phyloP scores from a whole-genome alignment of 148 eudicot genomes.

The Bassia scoparia region DNA sequence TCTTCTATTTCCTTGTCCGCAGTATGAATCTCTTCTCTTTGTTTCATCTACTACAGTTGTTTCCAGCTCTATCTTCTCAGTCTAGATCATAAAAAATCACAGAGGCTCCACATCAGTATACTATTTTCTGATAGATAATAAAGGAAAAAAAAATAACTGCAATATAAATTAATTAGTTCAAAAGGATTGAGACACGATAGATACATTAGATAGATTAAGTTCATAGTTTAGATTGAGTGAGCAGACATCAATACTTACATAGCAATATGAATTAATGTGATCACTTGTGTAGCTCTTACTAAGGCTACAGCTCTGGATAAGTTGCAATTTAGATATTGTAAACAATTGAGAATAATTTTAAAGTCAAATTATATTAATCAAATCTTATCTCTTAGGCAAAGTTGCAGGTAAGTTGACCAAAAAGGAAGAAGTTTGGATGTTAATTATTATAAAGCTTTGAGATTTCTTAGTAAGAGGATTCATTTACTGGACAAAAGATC shows the following conservation, averaged over 20 bases:
- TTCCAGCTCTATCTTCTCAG: slow-evolving; percentile 93
- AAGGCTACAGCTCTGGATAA: too few relatives aligned
- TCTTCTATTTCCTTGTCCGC: slow-evolving; percentile 85
- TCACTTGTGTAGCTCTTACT: too few relatives aligned
- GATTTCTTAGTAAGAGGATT: background rate
- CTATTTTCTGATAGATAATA: background rate
- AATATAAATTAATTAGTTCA: slow-evolving; percentile 10
- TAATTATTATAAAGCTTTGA: background rate
- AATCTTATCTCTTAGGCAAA: too few relatives aligned
- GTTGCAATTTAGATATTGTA: too few relatives aligned
- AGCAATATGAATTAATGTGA: too few relatives aligned
- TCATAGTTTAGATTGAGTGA: too few relatives aligned
- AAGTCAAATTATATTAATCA: too few relatives aligned
- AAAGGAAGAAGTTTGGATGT: too few relatives aligned
- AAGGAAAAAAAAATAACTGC: background rate
- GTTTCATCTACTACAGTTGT: slow-evolving; percentile 96
- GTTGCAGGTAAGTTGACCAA: too few relatives aligned
- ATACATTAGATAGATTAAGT: background rate
- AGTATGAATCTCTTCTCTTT: slow-evolving; percentile 87
- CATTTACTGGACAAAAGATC: background rate
- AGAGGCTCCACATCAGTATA: background rate
- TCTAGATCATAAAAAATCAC: slow-evolving; percentile 36
- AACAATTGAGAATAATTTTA: too few relatives aligned
- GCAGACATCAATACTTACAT: too few relatives aligned
- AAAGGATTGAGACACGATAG: slow-evolving; percentile 1